Conservation (phyloP, 805 yeast genomes). For the Myxozyma nipponensis region DNA sequence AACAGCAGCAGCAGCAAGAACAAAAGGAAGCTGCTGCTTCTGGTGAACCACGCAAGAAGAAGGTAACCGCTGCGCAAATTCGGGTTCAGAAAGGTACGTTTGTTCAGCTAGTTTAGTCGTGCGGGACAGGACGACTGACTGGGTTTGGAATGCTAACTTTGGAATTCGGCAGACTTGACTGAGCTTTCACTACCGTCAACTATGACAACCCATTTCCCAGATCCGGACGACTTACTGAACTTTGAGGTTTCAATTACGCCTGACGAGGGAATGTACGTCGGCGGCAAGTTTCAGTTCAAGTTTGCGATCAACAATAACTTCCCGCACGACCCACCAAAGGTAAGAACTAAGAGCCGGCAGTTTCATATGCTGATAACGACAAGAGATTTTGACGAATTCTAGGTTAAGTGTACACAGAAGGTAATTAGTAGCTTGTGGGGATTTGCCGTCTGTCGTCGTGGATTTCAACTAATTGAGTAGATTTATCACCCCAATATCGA, state of each 20-base stretch:
- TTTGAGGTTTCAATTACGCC: conserved; percentile 60
- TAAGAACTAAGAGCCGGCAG: conserved; percentile 38
- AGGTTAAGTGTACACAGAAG: conserved; percentile 35
- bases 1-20: conserved; percentile 54
- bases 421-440: conserved; percentile 16
- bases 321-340: conserved; percentile 92
- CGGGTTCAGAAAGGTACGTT: conserved; percentile 56
- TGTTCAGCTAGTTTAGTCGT: no score
- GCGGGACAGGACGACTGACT: no score
- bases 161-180: conserved; percentile 47
- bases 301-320: conserved; percentile 64
- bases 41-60: conserved; percentile 33
- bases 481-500: conserved; percentile 96
- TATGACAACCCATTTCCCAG: conserved; percentile 49
- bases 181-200: conserved; percentile 63
- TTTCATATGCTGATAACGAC: background rate
- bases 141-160: background rate
- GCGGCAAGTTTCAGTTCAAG: conserved; percentile 69
- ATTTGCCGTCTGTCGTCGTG: conserved; percentile 44
- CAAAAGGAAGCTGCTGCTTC: conserved; percentile 37
- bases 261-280: conserved; percentile 64
- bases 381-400: no score
- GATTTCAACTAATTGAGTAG: conserved; percentile 33
- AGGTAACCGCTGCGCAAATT: conserved; percentile 60
- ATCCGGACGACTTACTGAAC: conserved; percentile 56